phyloP scores from a whole-genome alignment of 768 basidiomycete species.

The Mycena maculata region DNA sequence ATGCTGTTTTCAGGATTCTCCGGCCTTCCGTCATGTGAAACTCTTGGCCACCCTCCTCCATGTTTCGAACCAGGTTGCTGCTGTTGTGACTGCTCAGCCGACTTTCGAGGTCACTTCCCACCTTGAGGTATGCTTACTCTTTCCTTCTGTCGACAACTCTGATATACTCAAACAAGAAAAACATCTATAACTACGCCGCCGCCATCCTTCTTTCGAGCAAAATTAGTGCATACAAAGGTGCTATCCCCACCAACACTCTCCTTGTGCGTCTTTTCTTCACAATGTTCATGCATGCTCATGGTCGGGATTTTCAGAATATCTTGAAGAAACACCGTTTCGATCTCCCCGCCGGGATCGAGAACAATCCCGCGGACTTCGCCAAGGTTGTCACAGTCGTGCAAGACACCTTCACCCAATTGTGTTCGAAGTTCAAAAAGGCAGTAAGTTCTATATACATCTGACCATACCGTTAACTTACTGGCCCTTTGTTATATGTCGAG shows the following conservation, averaged over 20 bases:
- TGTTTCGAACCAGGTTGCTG: background rate
- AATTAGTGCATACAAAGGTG: background rate
- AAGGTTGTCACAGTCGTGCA: background rate
- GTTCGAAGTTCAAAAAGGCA: slow-evolving; percentile 5
- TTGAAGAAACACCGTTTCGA: slow-evolving; percentile 19
- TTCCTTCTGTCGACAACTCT: no score
- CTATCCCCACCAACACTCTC: background rate
- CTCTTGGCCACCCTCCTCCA: background rate
- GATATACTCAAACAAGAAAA: background rate
- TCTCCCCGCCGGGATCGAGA: slow-evolving; percentile 17
- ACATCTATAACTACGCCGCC: background rate
- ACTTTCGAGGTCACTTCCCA: background rate
- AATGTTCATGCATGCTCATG: background rate
- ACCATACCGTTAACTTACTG: background rate
- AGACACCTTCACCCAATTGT: background rate
- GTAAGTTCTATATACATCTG: background rate
- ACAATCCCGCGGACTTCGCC: slow-evolving; percentile 4
- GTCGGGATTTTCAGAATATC: background rate
- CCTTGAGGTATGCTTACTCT: background rate
- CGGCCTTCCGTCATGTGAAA: background rate
- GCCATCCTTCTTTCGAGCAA: background rate
- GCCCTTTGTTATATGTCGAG: no score
- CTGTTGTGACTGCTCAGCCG: background rate
- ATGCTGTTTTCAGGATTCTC: background rate
- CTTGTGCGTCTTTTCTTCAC: background rate